These are phyloP conservation scores for Neocucurbitaria cava DNA, from an alignment of 2,329 filamentous ascomycete genomes.

Conservation along the genomic window DNA sequence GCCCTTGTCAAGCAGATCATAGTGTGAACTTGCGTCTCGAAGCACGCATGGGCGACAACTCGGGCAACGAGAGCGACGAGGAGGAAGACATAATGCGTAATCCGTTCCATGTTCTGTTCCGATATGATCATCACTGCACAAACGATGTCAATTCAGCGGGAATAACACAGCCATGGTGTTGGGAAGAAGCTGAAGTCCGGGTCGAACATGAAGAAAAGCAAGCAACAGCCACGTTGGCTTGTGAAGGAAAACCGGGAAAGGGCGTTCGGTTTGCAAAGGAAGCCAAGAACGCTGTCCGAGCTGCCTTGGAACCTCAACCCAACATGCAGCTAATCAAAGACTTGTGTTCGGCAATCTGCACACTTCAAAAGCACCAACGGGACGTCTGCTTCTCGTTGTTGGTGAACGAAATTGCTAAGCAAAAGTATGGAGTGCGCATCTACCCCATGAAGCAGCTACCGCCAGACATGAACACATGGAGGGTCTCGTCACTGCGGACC, in stretches of 20 bases:
- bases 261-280: constrained; percentile 21
- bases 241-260: constrained; percentile 2
- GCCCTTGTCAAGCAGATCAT: constrained; percentile 31
- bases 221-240: background rate
- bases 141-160: background rate
- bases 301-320: constrained; percentile 15
- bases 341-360: constrained; percentile 23
- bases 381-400: constrained; percentile 26
- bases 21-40: constrained; percentile 33
- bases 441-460: constrained; percentile 17
- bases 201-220: constrained; percentile 6
- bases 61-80: constrained; percentile 8
- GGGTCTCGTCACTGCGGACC: constrained; percentile 15
- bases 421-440: constrained; percentile 25
- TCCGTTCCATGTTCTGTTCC: constrained; percentile 28
- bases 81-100: constrained; percentile 16
- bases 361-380: constrained; percentile 19
- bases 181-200: constrained; percentile 29
- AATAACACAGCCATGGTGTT: constrained; percentile 17
- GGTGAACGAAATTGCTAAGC: constrained; percentile 16
- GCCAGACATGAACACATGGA: constrained; percentile 17
- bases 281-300: constrained; percentile 23
- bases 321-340: constrained; percentile 25
- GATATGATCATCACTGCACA: constrained; percentile 13
- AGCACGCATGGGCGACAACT: constrained; percentile 18